Percentiles rank a stretch among this genome's conserved stretches.
Evolutionary conservation across 306 rosid genomes (phyloP).

Genomic region (Leucaena leucocephala): DNA sequence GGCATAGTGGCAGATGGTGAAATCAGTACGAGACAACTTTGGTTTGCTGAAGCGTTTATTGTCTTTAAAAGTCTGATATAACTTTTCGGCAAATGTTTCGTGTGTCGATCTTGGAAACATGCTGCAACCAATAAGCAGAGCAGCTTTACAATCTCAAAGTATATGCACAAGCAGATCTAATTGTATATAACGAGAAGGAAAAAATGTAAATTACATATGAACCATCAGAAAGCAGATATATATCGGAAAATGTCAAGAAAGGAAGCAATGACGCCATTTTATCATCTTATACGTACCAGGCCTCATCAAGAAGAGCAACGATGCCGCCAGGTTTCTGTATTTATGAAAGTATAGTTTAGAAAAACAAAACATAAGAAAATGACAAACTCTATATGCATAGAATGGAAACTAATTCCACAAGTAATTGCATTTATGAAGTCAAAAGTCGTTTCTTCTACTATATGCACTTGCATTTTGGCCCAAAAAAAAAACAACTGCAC

Average conservation of each 20-base stretch:
- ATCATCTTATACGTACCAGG: constrained; percentile 68
- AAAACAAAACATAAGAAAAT: constrained; percentile 11
- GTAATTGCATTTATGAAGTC: neutral
- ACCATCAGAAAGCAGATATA: constrained; percentile 2
- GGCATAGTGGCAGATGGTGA: constrained; percentile 88
- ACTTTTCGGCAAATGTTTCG: constrained; percentile 86
- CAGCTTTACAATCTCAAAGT: constrained; percentile 45
- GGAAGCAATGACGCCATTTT: constrained; percentile 13
- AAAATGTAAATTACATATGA: neutral
- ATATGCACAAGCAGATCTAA: constrained; percentile 3
- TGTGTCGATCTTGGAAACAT: constrained; percentile 99
- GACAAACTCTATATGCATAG: neutral
- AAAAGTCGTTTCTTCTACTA: neutral
- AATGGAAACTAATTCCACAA: neutral
- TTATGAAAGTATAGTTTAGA: constrained; percentile 50
- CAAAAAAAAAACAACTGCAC: neutral
- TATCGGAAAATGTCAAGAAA: constrained; percentile 20
- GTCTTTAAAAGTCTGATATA: constrained; percentile 84
- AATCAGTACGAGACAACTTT: constrained; percentile 81
- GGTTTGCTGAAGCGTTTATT: constrained; percentile 98
- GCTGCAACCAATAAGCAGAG: constrained; percentile 60
- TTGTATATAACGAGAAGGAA: neutral
- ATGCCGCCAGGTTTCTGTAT: constrained; percentile 97
- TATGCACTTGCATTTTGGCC: too few species aligned
- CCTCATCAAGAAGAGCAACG: constrained; percentile 96